phyloP scores from a whole-genome alignment of 2,329 filamentous ascomycete genomes.

The Hypoxylon sp. region DNA sequence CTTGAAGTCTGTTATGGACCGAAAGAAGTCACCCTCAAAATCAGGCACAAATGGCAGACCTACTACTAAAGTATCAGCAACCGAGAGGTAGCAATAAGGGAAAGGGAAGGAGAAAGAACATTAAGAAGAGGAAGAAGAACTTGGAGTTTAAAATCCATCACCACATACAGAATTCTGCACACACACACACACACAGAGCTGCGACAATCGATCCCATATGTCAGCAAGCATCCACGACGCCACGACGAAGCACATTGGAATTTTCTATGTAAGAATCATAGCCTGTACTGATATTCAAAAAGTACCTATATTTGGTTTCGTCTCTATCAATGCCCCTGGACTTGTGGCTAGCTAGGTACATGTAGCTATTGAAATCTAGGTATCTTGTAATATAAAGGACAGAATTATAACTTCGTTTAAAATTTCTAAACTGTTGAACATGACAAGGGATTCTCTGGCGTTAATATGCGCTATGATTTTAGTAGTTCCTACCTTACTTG shows the following conservation, averaged over 20 bases:
- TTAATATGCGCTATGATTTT: not conserved
- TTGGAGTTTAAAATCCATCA: constrained; percentile 17
- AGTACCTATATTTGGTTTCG: constrained; percentile 21
- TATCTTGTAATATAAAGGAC: constrained; percentile 44
- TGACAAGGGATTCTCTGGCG: not conserved
- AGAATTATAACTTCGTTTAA: constrained; percentile 23
- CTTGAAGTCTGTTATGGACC: constrained; percentile 80
- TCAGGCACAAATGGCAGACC: constrained; percentile 34
- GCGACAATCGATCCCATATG: constrained; percentile 37
- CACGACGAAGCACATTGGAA: constrained; percentile 41
- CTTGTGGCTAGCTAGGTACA: constrained; percentile 8
- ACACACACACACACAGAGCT: constrained; percentile 33
- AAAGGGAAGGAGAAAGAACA: constrained; percentile 8
- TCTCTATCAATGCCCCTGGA: constrained; percentile 19
- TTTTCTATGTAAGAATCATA: constrained; percentile 43
- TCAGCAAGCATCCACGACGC: constrained; percentile 40
- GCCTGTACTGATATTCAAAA: constrained; percentile 42
- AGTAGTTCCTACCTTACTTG: not conserved
- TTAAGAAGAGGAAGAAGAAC: constrained; percentile 6
- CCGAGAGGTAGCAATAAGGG: constrained; percentile 37
- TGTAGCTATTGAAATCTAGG: constrained; percentile 35
- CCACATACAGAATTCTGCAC: constrained; percentile 2
- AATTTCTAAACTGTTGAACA: not conserved
- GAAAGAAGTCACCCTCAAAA: constrained; percentile 60
- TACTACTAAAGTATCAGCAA: constrained; percentile 39